phyloP scores from a whole-genome alignment of 371 early-diverging fungal species.

The Mucor velutinosus region DNA sequence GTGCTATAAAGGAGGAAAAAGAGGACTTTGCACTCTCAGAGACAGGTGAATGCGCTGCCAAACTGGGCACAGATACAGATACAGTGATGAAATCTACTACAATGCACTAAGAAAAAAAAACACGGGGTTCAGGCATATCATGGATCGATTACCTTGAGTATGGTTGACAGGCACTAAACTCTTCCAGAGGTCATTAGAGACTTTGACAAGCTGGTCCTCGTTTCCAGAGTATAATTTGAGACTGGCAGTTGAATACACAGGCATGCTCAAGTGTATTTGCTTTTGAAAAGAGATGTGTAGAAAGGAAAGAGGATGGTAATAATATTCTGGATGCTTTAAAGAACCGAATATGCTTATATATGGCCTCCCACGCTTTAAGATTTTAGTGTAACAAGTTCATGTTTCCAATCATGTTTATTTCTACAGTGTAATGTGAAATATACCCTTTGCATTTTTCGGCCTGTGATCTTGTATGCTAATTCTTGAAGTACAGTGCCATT shows the following conservation, averaged over 20 bases:
- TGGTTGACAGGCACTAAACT: conserved; percentile 2
- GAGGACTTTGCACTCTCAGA: background rate
- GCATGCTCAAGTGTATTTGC: conserved; percentile 7
- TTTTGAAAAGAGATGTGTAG: background rate
- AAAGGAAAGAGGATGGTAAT: background rate
- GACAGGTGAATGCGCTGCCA: conserved; percentile 4
- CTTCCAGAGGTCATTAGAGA: conserved; percentile 23
- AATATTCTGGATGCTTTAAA: background rate
- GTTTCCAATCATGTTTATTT: conserved; percentile 1
- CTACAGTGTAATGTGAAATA: background rate
- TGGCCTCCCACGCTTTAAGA: conserved; percentile 5
- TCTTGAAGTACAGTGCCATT: background rate
- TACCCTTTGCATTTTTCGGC: background rate
- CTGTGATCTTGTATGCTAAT: background rate
- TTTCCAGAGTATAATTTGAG: conserved; percentile 4
- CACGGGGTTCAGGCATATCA: background rate
- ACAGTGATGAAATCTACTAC: conserved; percentile 16
- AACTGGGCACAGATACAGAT: conserved; percentile 19
- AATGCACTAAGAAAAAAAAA: background rate
- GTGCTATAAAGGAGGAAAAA: conserved; percentile 14
- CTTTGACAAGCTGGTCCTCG: conserved; percentile 22
- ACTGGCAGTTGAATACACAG: conserved; percentile 7
- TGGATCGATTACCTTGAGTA: conserved; percentile 9
- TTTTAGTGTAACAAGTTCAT: background rate
- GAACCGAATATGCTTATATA: background rate